Evolutionary conservation across 352 stramenopile species (phyloP).

Genomic region (Pythium grandisporangium): DNA sequence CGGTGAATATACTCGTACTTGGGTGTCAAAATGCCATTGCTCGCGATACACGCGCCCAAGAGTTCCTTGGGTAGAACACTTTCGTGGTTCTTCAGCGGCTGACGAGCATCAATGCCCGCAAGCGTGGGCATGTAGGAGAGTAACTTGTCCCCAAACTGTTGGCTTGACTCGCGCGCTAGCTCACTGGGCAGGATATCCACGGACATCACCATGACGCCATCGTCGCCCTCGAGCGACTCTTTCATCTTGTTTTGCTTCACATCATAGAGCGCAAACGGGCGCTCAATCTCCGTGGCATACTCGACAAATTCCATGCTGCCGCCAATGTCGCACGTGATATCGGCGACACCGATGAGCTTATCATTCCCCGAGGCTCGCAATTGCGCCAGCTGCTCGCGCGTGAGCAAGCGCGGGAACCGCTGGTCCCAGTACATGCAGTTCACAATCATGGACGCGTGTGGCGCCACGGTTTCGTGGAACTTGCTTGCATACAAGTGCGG

Average conservation of each 20-base stretch:
- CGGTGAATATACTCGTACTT: constrained; percentile 91
- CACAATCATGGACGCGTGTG: constrained; percentile 89
- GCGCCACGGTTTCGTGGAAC: constrained; percentile 88
- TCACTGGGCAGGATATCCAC: constrained; percentile 96
- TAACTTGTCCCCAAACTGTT: constrained; percentile 93
- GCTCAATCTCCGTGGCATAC: constrained; percentile 89
- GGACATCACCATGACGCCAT: constrained; percentile 90
- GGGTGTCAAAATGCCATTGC: constrained; percentile 75
- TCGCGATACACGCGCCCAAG: constrained; percentile 86
- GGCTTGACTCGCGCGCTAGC: constrained; percentile 88
- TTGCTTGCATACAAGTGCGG: constrained; percentile 85
- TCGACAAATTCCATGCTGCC: constrained; percentile 93
- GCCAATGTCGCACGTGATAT: constrained; percentile 94
- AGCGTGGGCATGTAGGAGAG: constrained; percentile 75
- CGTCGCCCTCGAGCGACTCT: constrained; percentile 45
- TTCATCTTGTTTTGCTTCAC: constrained; percentile 57
- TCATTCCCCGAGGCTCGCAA: constrained; percentile 55
- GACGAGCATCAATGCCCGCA: constrained; percentile 38
- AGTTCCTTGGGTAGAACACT: constrained; percentile 69
- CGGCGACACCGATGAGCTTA: constrained; percentile 87
- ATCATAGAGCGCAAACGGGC: constrained; percentile 91
- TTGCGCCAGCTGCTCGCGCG: constrained; percentile 81
- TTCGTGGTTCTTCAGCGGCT: constrained; percentile 34
- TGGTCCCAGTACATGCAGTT: constrained; percentile 98
- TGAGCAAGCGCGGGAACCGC: constrained; percentile 89